These are phyloP conservation scores for Fusarium coicis DNA, from an alignment of 2,329 filamentous ascomycete species.

Conservation along the genomic window DNA sequence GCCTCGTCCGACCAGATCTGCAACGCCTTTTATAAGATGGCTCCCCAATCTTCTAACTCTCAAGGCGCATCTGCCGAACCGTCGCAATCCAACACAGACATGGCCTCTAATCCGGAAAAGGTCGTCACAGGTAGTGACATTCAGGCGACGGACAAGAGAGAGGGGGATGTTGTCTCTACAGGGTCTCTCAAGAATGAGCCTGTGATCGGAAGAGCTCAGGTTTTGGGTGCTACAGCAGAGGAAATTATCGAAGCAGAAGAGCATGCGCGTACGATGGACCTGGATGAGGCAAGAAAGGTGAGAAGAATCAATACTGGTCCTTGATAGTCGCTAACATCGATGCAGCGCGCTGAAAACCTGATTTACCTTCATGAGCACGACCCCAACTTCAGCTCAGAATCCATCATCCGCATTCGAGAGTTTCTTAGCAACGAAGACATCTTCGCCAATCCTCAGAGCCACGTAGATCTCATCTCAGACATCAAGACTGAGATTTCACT, in stretches of 20 bases:
- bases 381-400: constrained; percentile 36
- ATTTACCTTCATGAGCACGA: constrained; percentile 36
- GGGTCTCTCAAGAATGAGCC: constrained; percentile 11
- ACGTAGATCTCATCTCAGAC: constrained; percentile 57
- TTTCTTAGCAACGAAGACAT: constrained; percentile 41
- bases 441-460: constrained; percentile 51
- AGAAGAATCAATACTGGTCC: fast-evolving
- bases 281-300: constrained; percentile 23
- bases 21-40: neutral
- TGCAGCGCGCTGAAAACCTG: constrained; percentile 24
- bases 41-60: too few species aligned
- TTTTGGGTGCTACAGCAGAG: constrained; percentile 20
- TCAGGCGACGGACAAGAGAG: neutral
- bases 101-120: constrained; percentile 15
- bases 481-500: constrained; percentile 64
- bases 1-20: neutral
- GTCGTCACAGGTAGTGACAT: neutral
- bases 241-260: constrained; percentile 34
- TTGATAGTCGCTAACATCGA: neutral
- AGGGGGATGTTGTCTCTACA: neutral
- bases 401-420: constrained; percentile 17
- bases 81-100: neutral
- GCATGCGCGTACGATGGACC: constrained; percentile 6
- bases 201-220: neutral
- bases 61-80: too few species aligned